Evolutionary conservation across 208 protist species (phyloP).

Genomic region (Crithidia brevicula): DNA sequence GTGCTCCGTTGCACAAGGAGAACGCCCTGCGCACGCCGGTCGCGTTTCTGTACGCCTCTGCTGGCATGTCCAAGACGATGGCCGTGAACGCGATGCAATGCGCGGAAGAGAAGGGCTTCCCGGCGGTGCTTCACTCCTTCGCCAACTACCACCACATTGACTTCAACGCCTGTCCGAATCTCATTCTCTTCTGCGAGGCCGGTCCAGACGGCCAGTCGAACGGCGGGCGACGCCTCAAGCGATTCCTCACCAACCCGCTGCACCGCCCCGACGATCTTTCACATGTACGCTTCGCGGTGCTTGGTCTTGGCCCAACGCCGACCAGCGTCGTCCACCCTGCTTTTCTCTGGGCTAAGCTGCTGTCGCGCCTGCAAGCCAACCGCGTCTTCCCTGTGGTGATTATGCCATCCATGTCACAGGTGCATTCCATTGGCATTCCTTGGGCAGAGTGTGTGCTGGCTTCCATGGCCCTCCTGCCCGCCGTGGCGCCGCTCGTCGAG

Average conservation of each 20-base stretch:
- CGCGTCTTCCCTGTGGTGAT: conserved; percentile 60
- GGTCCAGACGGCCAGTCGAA: conserved; percentile 35
- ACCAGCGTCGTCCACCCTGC: conserved; percentile 36
- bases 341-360: conserved; percentile 33
- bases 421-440: conserved; percentile 52
- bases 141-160: conserved; percentile 34
- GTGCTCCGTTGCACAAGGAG: conserved; percentile 34
- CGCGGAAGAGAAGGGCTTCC: conserved; percentile 46
- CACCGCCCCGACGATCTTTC: conserved; percentile 47
- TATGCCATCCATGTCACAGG: conserved; percentile 54
- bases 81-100: conserved; percentile 30
- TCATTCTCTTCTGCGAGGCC: conserved; percentile 55
- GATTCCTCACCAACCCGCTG: conserved; percentile 37
- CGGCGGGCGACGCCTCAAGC: conserved; percentile 35
- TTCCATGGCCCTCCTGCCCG: conserved; percentile 35
- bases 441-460: conserved; percentile 46
- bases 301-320: conserved; percentile 38
- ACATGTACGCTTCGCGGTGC: conserved; percentile 45
- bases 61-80: conserved; percentile 60
- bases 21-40: conserved; percentile 30
- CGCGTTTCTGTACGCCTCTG: conserved; percentile 50
- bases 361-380: conserved; percentile 47
- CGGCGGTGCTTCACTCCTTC: conserved; percentile 32
- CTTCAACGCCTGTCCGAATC: conserved; percentile 30
- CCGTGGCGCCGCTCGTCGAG: neutral